Percentiles rank a stretch among this genome's conserved stretches.
Conservation (phyloP, 2,329 filamentous ascomycete genomes). For the Ophiostoma novo-ulmi region DNA sequence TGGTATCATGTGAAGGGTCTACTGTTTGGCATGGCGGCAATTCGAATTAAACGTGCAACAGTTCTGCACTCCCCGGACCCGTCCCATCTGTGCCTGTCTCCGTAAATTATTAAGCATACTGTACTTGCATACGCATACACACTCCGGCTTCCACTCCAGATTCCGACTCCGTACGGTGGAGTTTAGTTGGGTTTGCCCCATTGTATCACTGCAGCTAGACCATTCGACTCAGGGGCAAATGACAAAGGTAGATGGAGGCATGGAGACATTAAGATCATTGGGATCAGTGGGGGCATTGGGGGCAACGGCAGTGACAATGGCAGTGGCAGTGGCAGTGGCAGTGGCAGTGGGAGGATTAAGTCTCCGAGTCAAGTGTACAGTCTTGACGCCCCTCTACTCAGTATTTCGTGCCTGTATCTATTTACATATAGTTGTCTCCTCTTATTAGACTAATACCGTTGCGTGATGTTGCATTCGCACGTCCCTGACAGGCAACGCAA, state of each 20-base stretch:
- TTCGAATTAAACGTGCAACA: background rate
- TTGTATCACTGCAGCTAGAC: background rate
- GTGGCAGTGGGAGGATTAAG: background rate
- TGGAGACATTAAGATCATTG: background rate
- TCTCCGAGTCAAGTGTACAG: background rate
- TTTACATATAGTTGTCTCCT: background rate
- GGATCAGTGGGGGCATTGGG: background rate
- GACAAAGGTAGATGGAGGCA: background rate
- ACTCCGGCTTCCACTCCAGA: background rate
- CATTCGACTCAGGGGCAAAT: constrained; percentile 1
- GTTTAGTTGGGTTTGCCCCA: background rate
- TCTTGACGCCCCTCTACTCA: background rate
- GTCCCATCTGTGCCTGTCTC: background rate
- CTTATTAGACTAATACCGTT: constrained; percentile 1
- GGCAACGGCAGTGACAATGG: too few relatives aligned
- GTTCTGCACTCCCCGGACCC: background rate
- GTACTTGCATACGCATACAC: background rate
- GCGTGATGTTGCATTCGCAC: background rate
- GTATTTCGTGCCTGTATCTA: background rate
- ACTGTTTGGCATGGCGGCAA: background rate
- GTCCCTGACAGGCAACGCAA: background rate
- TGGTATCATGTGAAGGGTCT: background rate
- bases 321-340: too few relatives aligned
- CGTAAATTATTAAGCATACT: background rate
- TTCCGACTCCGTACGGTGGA: background rate